Evolutionary conservation across 1,284 basidiomycete species (phyloP).

Genomic region (Neotropicomus parvogracilis): DNA sequence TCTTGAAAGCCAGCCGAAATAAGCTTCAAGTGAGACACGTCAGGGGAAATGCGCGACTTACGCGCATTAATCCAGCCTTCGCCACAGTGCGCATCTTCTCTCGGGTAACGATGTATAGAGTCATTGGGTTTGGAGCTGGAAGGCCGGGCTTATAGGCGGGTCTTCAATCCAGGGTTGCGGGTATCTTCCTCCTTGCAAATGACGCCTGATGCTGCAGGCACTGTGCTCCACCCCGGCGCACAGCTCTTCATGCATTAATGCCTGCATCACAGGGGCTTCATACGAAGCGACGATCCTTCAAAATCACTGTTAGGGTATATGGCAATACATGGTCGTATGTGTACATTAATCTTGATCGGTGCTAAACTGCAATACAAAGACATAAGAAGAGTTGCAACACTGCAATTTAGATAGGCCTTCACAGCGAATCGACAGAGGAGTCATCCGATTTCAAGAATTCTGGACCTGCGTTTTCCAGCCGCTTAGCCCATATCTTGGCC

Average conservation of each 20-base stretch:
- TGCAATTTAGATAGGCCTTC: neutral
- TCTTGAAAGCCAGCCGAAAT: slow-evolving; percentile 10
- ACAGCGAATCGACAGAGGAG: slow-evolving; percentile 16
- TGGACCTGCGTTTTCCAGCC: slow-evolving; percentile 20
- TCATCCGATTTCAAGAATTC: slow-evolving; percentile 27
- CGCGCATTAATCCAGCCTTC: neutral
- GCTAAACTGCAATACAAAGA: slow-evolving; percentile 9
- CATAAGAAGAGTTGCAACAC: neutral
- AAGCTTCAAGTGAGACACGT: neutral
- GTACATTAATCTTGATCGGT: neutral
- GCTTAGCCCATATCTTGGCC: slow-evolving; percentile 22
- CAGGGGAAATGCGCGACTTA: slow-evolving; percentile 8
- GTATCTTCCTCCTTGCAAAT: slow-evolving; percentile 4
- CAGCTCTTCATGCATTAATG: too few relatives aligned
- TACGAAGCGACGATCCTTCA: slow-evolving; percentile 5
- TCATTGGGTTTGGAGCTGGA: slow-evolving; percentile 5
- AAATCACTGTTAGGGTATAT: slow-evolving; percentile 3
- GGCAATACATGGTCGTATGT: neutral
- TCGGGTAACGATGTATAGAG: slow-evolving; percentile 2
- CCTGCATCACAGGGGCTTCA: slow-evolving; percentile 7
- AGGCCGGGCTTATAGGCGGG: slow-evolving; percentile 1
- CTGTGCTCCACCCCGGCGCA: neutral
- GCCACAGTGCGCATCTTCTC: slow-evolving; percentile 8
- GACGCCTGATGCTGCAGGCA: slow-evolving; percentile 8
- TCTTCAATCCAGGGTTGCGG: slow-evolving; percentile 15